Base-by-base conservation (phyloP, 106 monocot genomes). In the Dioscorea zingiberensis region DNA sequence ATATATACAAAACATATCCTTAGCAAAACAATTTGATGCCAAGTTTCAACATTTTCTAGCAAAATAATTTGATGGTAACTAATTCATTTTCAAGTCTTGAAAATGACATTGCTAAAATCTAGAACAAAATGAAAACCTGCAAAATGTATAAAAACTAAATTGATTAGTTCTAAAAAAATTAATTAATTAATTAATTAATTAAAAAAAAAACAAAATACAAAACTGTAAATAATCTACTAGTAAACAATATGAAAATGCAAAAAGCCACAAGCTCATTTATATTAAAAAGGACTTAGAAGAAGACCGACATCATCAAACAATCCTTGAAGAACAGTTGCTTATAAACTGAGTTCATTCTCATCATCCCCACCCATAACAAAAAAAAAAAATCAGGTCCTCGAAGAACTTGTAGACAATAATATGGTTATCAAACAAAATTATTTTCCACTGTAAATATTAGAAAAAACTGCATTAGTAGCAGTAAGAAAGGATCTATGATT, bases 291-390 rank as follows among this genome's bases (percentile, higher is more conserved):
- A 93, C 94, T 94, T 60, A 94, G 94, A 65, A 94, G 69, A 60
- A 78, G 69, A 3, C 74, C 84, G 71, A 90, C 85, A 27, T 87
- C 80, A 78, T 94, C 94, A 74, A 78, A 78, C 46, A 94, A 90
- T 29, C 84, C 90, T 63, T 94, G 94, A 76, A 94, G 84, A 10
- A 90, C 90, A 45, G 90, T 73, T 27, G 79, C 78, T 49, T n/a
- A n/a, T n/a, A 94, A 68, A 45, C 90, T 90, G 70, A 94, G 77
- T 75, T 94, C 94, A 78, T 90, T 94, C 70, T 90, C 94, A 76
- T 94, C 82, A 65, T 84, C 82, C 53, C 84, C 82, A 24, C 87
- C 87, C 28, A 82, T 90, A 59, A 94, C 90, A 78, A 84, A 94
- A 69, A 94, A n/a, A n/a, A n/a, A n/a, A 94, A 66, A 84, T 86